A percentile compares a stretch with the other conserved stretches of the same genome.
Conservation (phyloP, 805 yeast species). For the Brettanomyces naardenensis region DNA sequence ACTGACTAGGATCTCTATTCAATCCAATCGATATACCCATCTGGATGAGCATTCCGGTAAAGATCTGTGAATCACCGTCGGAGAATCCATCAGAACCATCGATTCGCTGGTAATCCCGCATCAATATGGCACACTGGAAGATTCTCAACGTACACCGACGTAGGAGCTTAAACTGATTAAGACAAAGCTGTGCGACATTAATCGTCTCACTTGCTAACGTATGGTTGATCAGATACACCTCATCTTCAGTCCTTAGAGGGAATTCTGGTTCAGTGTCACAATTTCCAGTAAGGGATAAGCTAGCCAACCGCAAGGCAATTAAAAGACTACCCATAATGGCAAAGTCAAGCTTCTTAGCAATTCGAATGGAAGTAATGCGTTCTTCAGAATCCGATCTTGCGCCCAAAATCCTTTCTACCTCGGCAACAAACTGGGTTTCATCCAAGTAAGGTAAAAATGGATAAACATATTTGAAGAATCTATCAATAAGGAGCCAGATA, state of each 20-base stretch:
- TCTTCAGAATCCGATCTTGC: slow-evolving; percentile 20
- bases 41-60: slow-evolving; percentile 51
- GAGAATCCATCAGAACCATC: slow-evolving; percentile 48
- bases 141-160: slow-evolving; percentile 41
- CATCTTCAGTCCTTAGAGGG: slow-evolving; percentile 21
- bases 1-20: slow-evolving; percentile 57
- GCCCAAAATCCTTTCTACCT: slow-evolving; percentile 31
- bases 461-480: slow-evolving; percentile 38
- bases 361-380: slow-evolving; percentile 22
- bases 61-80: slow-evolving; percentile 51
- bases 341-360: slow-evolving; percentile 39
- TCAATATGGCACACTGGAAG: slow-evolving; percentile 45
- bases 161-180: slow-evolving; percentile 45
- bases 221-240: slow-evolving; percentile 31
- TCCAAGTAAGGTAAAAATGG: slow-evolving; percentile 43
- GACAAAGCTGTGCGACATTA: slow-evolving; percentile 44
- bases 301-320: slow-evolving; percentile 35
- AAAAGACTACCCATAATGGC: slow-evolving; percentile 39
- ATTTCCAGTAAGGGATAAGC: slow-evolving; percentile 28
- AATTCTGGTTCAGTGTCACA: slow-evolving; percentile 16
- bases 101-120: slow-evolving; percentile 39
- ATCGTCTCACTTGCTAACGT: slow-evolving; percentile 38
- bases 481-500: slow-evolving; percentile 38
- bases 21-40: slow-evolving; percentile 64
- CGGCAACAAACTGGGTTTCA: slow-evolving; percentile 25